Conservation (phyloP, 495 filamentous ascomycete genomes). For the Annulohypoxylon nitens region DNA sequence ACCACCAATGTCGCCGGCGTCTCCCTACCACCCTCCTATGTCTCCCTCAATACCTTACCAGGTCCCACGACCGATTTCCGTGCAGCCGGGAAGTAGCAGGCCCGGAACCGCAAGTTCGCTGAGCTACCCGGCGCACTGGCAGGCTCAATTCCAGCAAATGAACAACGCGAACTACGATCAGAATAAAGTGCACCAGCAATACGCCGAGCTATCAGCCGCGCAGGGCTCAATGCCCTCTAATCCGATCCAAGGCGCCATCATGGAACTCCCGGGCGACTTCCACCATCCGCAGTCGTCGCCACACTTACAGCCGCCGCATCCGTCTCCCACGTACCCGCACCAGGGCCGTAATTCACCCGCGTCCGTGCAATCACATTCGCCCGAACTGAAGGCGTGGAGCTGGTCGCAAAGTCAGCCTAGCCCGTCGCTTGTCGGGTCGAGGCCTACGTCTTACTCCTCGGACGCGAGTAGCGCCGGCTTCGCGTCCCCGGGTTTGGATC, state of each 20-base stretch:
- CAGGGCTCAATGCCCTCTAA: constrained; percentile 16
- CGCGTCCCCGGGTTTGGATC: constrained; percentile 54
- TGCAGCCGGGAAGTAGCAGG: constrained; percentile 44
- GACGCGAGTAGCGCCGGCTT: constrained; percentile 45
- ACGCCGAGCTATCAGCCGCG: constrained; percentile 35
- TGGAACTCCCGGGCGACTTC: constrained; percentile 64
- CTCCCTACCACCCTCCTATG: constrained; percentile 47
- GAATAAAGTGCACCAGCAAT: constrained; percentile 41
- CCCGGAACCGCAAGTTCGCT: constrained; percentile 47
- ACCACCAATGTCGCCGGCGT: constrained; percentile 49
- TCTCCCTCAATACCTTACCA: constrained; percentile 59
- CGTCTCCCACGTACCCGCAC: constrained; percentile 34
- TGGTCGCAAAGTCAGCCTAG: constrained; percentile 53
- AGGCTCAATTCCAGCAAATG: constrained; percentile 41
- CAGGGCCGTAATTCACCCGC: constrained; percentile 47
- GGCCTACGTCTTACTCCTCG: constrained; percentile 54
- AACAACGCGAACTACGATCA: constrained; percentile 39
- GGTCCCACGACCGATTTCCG: constrained; percentile 56
- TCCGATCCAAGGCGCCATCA: constrained; percentile 41
- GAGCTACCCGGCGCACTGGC: constrained; percentile 46
- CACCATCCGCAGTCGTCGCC: constrained; percentile 50
- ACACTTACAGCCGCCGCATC: constrained; percentile 44
- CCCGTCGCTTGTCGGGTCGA: constrained; percentile 47
- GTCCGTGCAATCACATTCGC: constrained; percentile 51
- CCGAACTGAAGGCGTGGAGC: constrained; percentile 44